Evolutionary conservation across 148 eudicot species (phyloP), one percentile per base, ranked within the genome.

Genomic region (Rhododendron ovatum): DNA sequence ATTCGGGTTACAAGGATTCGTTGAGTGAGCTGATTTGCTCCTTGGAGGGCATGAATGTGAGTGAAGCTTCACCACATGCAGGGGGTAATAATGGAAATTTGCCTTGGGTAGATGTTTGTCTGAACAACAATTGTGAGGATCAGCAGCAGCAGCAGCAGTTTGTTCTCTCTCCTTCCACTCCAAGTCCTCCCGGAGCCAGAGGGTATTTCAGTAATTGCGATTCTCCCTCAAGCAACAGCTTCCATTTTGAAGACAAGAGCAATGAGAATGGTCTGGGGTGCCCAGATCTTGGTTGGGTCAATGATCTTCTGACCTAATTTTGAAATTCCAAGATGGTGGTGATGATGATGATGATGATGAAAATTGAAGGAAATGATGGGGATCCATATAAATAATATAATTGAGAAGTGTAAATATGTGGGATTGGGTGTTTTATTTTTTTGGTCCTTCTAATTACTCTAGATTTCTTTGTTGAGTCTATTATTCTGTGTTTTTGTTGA

Each of bases 251-350:
- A 17, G 90, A 89, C 30, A 88, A 84, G 69, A 69, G 3, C 41
- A 87, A n/a, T 28, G 91, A 86, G 14, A 88, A 73, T 43, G 89
- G 86, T 4, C 33, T 47, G 9, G 89, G 30, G 61, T 91, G 94
- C 22, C 98, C 98, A 24, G 96, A 95, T 93, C 87, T 95, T 26
- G 98, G 92, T 30, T 95, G 98, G 98, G 98, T 95, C 78, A 94
- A 95, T 89, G 98, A 95, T 84, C 93, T 95, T 24, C 92, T 94
- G 13, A 92, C 93, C 28, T 92, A 43, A 85, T 53, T 33, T 30
- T 50, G 4, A 35, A 28, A 24, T 33, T 2, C 83, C 28, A n/a
- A 84, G 22, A 20, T 30, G 67, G 13, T 26, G 26, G 47, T 1
- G 83, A 22, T 11, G 88, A 73, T 47, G 78, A 67, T n/a, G 59